Percentiles rank a stretch among this genome's conserved stretches.
These are phyloP conservation scores for Zygosaccharomyces rouxii DNA, from an alignment of 805 yeast genomes.

Conservation along the genomic window DNA sequence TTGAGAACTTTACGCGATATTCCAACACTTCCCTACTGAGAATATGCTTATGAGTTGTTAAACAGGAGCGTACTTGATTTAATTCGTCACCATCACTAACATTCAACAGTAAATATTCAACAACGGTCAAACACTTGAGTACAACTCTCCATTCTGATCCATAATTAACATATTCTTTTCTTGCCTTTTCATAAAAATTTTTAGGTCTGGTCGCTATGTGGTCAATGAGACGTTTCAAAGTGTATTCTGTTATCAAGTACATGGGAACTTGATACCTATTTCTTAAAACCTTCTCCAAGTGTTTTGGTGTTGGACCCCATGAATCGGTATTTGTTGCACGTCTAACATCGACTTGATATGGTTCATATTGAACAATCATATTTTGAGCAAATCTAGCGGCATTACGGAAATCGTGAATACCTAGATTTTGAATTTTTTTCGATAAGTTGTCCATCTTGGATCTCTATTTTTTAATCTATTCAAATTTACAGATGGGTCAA, in stretches of 20 bases:
- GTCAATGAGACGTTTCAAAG: slow-evolving; percentile 35
- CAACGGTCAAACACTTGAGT: slow-evolving; percentile 35
- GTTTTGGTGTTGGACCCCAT: slow-evolving; percentile 50
- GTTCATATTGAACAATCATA: slow-evolving; percentile 36
- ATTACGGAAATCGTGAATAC: slow-evolving; percentile 39
- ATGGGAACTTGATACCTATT: slow-evolving; percentile 31
- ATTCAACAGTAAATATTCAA: slow-evolving; percentile 35
- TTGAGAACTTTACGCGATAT: slow-evolving; percentile 32
- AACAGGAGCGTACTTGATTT: slow-evolving; percentile 31
- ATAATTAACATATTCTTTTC: slow-evolving; percentile 38
- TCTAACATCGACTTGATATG: slow-evolving; percentile 38
- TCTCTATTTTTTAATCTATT: neutral
- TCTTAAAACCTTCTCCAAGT: slow-evolving; percentile 36
- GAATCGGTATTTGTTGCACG: slow-evolving; percentile 48
- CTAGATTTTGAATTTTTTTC: slow-evolving; percentile 35
- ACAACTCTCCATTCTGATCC: slow-evolving; percentile 42
- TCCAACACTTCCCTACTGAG: slow-evolving; percentile 29
- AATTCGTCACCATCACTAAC: slow-evolving; percentile 33
- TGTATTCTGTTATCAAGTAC: slow-evolving; percentile 35
- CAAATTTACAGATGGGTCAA: neutral
- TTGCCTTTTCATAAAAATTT: slow-evolving; percentile 37
- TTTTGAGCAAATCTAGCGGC: slow-evolving; percentile 40
- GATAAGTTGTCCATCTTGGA: slow-evolving; percentile 31
- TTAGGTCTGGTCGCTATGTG: slow-evolving; percentile 37
- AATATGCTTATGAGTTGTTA: slow-evolving; percentile 33